These are phyloP conservation scores for Pythium rishiriense DNA, from an alignment of 352 stramenopile genomes.

Conservation along the genomic window DNA sequence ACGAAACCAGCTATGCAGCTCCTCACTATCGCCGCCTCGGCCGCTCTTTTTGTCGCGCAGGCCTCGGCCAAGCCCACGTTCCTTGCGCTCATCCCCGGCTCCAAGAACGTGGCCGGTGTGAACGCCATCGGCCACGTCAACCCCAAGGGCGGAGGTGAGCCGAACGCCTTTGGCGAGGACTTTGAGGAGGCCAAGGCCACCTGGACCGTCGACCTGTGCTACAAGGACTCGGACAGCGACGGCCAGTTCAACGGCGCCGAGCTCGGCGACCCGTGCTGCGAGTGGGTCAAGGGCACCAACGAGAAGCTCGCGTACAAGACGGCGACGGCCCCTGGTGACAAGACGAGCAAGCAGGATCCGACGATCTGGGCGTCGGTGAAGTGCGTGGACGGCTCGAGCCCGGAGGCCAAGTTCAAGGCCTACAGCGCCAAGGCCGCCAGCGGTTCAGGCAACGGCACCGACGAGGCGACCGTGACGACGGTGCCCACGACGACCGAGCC, in stretches of 20 bases:
- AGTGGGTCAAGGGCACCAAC: conserved; percentile 29
- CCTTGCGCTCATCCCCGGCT: conserved; percentile 14
- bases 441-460: not conserved
- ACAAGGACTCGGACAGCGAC: conserved; percentile 31
- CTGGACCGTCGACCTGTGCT: conserved; percentile 44
- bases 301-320: conserved; percentile 31
- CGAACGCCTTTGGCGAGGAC: conserved; percentile 35
- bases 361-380: conserved; percentile 28
- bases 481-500: not conserved
- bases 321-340: conserved; percentile 28
- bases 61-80: conserved; percentile 25
- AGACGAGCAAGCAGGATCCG: conserved; percentile 29
- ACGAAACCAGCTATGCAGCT: conserved; percentile 21
- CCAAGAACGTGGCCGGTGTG: conserved; percentile 25
- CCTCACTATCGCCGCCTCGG: conserved; percentile 1
- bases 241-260: conserved; percentile 61
- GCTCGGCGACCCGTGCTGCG: conserved; percentile 59
- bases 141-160: conserved; percentile 27
- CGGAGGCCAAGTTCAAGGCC: conserved; percentile 30
- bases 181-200: conserved; percentile 22
- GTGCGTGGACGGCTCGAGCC: conserved; percentile 26
- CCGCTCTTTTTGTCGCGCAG: conserved; percentile 14
- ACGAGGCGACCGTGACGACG: not conserved
- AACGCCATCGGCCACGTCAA: conserved; percentile 37
- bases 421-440: conserved; percentile 14